Evolutionary conservation across 768 basidiomycete species (phyloP).

Genomic region (Pulveroboletus sp.): DNA sequence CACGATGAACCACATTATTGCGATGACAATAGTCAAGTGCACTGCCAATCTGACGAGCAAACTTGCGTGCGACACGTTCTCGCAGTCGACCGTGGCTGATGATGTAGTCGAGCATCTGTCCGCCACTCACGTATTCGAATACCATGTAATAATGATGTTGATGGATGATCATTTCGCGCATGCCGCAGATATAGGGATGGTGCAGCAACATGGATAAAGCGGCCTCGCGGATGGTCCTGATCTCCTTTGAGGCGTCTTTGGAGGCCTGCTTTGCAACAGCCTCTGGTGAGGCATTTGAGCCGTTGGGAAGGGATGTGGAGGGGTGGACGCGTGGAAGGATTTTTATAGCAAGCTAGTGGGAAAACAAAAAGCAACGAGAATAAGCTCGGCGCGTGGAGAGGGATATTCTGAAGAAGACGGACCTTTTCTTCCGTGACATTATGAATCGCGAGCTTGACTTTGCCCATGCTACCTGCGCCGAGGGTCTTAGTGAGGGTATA

Average conservation of each 20-base stretch:
- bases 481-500: constrained; percentile 96
- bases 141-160: constrained; percentile 99
- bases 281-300: constrained; percentile 44
- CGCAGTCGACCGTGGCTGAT: constrained; percentile 95
- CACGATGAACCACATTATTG: constrained; percentile 96
- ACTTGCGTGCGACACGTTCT: constrained; percentile 94
- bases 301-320: constrained; percentile 46
- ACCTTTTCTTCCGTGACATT: constrained; percentile 91
- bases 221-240: constrained; percentile 92
- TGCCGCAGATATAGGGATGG: constrained; percentile 98
- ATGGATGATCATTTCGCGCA: constrained; percentile 98
- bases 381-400: constrained; percentile 7
- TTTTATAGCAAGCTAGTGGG: constrained; percentile 87
- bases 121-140: constrained; percentile 97
- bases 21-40: constrained; percentile 96
- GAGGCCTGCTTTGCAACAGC: constrained; percentile 72
- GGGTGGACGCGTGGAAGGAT: constrained; percentile 88
- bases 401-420: constrained; percentile 22
- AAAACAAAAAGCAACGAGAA: constrained; percentile 1
- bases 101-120: constrained; percentile 99
- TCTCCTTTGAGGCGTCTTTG: constrained; percentile 94
- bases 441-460: constrained; percentile 94
- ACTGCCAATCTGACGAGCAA: constrained; percentile 94
- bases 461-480: constrained; percentile 98
- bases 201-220: constrained; percentile 92